A percentile compares a stretch with the other conserved stretches of the same genome.
These are phyloP conservation scores for Hortaea werneckii DNA, from an alignment of 2,329 filamentous ascomycete species.

Conservation along the genomic window DNA sequence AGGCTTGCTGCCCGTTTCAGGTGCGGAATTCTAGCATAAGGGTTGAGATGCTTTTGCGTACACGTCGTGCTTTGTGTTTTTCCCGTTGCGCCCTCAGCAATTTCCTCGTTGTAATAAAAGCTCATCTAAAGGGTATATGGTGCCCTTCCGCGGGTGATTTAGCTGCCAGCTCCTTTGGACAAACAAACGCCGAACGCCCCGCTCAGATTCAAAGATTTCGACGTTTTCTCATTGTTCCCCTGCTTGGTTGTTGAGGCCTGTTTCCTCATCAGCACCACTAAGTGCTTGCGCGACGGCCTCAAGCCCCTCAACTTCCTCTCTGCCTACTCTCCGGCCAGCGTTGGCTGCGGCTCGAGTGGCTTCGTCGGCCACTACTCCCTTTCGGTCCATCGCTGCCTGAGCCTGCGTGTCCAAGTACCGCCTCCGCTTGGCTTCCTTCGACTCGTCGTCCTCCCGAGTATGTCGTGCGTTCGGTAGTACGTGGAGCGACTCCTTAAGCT, in stretches of 20 bases:
- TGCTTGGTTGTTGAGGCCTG: constrained; percentile 1
- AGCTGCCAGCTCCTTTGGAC: too few relatives aligned
- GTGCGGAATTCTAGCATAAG: too few relatives aligned
- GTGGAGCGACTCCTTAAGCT: constrained; percentile 35
- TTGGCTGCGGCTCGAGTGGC: constrained; percentile 12
- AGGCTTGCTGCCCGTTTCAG: too few relatives aligned
- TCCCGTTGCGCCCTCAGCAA: too few relatives aligned
- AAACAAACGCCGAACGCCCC: not conserved
- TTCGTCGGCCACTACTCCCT: constrained; percentile 50
- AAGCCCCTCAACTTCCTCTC: constrained; percentile 28
- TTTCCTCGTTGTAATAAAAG: too few relatives aligned
- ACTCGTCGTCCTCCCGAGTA: constrained; percentile 25
- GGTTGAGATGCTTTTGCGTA: too few relatives aligned
- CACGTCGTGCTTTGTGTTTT: too few relatives aligned
- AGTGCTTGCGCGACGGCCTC: constrained; percentile 27
- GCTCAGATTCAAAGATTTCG: not conserved
- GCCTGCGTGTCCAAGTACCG: constrained; percentile 79
- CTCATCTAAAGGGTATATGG: too few relatives aligned
- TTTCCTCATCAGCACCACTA: constrained; percentile 12
- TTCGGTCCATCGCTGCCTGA: constrained; percentile 62
- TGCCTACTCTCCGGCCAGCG: constrained; percentile 19
- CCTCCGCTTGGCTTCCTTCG: constrained; percentile 56
- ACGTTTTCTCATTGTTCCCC: constrained; percentile 1
- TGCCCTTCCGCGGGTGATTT: too few relatives aligned
- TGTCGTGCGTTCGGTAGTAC: constrained; percentile 22